Evolutionary conservation across 2,329 filamentous ascomycete species (phyloP).

Genomic region (Diaporthe sp.): DNA sequence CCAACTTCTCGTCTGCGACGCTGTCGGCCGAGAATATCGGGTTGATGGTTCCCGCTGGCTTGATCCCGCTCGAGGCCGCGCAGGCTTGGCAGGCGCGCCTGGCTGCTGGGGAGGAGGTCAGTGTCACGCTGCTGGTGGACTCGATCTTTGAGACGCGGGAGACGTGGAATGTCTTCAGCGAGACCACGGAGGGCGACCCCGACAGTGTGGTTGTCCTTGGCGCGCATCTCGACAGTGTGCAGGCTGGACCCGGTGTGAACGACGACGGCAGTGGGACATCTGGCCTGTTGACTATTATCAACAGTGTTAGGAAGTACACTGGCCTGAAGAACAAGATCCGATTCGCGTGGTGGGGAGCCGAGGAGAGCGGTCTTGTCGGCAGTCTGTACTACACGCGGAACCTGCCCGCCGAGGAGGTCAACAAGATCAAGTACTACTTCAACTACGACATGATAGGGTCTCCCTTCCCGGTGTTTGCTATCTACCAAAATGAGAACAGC

Average conservation of each 20-base stretch:
- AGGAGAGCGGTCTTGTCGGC: constrained; percentile 56
- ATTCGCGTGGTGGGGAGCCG: constrained; percentile 60
- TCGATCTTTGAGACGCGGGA: constrained; percentile 52
- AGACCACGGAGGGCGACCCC: constrained; percentile 58
- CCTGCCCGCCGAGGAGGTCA: constrained; percentile 48
- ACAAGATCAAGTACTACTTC: constrained; percentile 53
- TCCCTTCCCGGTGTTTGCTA: constrained; percentile 45
- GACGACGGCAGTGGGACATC: constrained; percentile 59
- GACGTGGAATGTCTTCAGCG: constrained; percentile 59
- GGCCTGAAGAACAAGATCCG: constrained; percentile 53
- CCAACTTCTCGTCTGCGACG: constrained; percentile 57
- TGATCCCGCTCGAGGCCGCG: constrained; percentile 45
- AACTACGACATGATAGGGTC: constrained; percentile 59
- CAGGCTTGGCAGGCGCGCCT: constrained; percentile 48
- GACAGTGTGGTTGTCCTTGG: constrained; percentile 57
- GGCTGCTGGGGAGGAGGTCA: constrained; percentile 36
- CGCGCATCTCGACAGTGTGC: constrained; percentile 58
- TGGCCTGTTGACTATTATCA: constrained; percentile 53
- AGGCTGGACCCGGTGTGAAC: constrained; percentile 59
- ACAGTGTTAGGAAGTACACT: constrained; percentile 46
- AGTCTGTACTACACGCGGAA: constrained; percentile 53
- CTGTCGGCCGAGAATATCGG: constrained; percentile 54
- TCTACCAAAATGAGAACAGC: constrained; percentile 45
- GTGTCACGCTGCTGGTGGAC: constrained; percentile 51
- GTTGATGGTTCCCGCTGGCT: constrained; percentile 42